These are phyloP conservation scores for Paramyrothecium sp. DNA, from an alignment of 2,329 filamentous ascomycete genomes.

Conservation along the genomic window DNA sequence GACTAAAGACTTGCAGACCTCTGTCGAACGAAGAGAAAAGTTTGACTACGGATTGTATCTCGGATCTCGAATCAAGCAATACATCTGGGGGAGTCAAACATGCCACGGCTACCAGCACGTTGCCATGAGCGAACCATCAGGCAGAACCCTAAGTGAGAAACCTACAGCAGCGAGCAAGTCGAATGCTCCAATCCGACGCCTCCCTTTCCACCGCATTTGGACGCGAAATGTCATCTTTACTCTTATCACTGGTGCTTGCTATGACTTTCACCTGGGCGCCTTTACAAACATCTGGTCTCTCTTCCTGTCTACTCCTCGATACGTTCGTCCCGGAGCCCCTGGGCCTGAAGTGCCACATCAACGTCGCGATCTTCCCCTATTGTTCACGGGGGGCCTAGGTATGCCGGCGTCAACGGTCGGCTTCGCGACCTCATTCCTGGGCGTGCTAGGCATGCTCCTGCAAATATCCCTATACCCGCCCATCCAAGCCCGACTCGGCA, in stretches of 20 bases:
- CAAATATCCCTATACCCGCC: conserved; percentile 69
- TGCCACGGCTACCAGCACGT: conserved; percentile 29
- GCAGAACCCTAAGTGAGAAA: conserved; percentile 10
- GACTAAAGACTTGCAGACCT: conserved; percentile 34
- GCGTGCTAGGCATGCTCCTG: conserved; percentile 65
- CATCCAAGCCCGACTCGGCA: conserved; percentile 63
- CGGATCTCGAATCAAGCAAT: conserved; percentile 27
- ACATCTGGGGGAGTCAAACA: conserved; percentile 22
- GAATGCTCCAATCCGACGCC: conserved; percentile 13
- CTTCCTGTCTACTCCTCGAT: conserved; percentile 66
- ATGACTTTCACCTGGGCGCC: conserved; percentile 68
- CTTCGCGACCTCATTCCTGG: conserved; percentile 67
- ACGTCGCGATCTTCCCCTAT: conserved; percentile 39
- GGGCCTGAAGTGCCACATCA: conserved; percentile 21
- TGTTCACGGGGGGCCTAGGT: conserved; percentile 65
- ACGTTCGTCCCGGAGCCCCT: conserved; percentile 24
- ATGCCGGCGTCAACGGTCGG: conserved; percentile 67
- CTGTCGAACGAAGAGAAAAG: conserved; percentile 41
- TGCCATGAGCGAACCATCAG: background rate
- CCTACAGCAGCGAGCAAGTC: conserved; percentile 4
- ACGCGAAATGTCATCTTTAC: conserved; percentile 48
- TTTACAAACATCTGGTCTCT: conserved; percentile 70
- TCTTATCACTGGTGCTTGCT: conserved; percentile 63
- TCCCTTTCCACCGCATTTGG: conserved; percentile 42
- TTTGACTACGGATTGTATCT: conserved; percentile 43